These are phyloP conservation scores for Purshia tridentata DNA, from an alignment of 306 rosid species.

Conservation along the genomic window DNA sequence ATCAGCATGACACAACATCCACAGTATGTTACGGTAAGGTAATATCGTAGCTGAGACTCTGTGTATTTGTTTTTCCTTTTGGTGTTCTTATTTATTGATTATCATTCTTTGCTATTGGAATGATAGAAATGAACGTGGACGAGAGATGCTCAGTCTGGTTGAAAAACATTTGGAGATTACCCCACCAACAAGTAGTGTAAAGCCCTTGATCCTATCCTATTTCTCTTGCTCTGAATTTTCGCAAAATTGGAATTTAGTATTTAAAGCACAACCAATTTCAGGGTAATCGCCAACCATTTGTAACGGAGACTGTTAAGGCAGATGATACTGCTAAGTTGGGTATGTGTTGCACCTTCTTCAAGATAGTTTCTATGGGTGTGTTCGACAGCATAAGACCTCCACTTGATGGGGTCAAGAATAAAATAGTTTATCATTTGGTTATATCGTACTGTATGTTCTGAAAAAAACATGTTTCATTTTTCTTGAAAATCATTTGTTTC, in stretches of 20 bases:
- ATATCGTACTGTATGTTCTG: not conserved
- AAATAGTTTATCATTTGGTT: not conserved
- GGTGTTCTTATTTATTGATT: not conserved
- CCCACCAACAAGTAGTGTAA: conserved; percentile 68
- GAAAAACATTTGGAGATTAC: conserved; percentile 66
- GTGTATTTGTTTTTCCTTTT: not conserved
- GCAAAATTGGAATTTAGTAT: not conserved
- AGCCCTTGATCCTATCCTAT: conserved; percentile 25
- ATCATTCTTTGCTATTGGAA: conserved; percentile 10
- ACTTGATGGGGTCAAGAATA: not conserved
- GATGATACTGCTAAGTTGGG: conserved; percentile 92
- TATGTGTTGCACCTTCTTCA: conserved; percentile 30
- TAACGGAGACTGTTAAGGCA: conserved; percentile 91
- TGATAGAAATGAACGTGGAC: conserved; percentile 86
- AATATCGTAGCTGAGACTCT: conserved; percentile 14
- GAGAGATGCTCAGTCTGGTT: conserved; percentile 78
- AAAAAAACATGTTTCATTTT: not conserved
- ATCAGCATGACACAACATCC: conserved; percentile 95
- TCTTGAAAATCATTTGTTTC: not conserved
- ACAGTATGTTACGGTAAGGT: conserved; percentile 95
- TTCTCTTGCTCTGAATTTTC: conserved; percentile 11
- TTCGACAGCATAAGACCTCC: not conserved
- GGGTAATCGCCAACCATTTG: conserved; percentile 83
- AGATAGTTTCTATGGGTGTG: conserved; percentile 6
- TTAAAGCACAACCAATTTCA: conserved; percentile 27